Evolutionary conservation across 176 grass and related monocot genomes (phyloP).

Genomic region (Zea luxurians): DNA sequence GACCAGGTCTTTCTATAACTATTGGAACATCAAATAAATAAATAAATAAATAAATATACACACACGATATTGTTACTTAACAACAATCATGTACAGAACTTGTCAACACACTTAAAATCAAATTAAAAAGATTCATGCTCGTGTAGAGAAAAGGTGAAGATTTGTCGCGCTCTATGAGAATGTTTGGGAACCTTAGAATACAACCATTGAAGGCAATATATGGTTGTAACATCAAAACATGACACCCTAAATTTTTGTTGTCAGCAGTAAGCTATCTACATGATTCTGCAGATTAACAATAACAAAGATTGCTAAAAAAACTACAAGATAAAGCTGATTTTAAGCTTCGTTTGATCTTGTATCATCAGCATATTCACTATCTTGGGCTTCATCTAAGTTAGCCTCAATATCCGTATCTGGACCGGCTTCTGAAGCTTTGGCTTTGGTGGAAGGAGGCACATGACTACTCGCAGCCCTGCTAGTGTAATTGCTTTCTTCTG

Average conservation of each 20-base stretch:
- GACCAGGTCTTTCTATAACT: no score
- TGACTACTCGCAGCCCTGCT: conserved; percentile 40
- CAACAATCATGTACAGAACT: no score
- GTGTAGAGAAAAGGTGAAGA: background rate
- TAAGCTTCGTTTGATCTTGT: conserved; percentile 40
- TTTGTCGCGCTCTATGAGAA: background rate
- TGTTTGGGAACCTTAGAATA: conserved; percentile 18
- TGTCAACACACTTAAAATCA: no score
- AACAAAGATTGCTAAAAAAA: conserved; percentile 18
- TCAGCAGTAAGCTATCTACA: conserved; percentile 48
- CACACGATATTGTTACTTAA: no score
- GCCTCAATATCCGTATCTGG: conserved; percentile 26
- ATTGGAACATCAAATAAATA: no score
- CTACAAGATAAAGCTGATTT: conserved; percentile 13
- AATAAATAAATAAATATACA: no score
- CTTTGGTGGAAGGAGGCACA: conserved; percentile 39
- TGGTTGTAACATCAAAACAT: conserved; percentile 43
- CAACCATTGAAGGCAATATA: conserved; percentile 33
- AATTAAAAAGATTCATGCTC: no score
- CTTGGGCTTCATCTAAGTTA: conserved; percentile 43
- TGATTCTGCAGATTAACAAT: conserved; percentile 40
- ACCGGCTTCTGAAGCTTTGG: conserved; percentile 40
- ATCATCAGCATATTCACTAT: conserved; percentile 45
- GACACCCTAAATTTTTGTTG: conserved; percentile 29
- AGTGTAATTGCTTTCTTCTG: conserved; percentile 47